phyloP scores from a whole-genome alignment of 139 green algal species.

The Diplosphaera chodatii region DNA sequence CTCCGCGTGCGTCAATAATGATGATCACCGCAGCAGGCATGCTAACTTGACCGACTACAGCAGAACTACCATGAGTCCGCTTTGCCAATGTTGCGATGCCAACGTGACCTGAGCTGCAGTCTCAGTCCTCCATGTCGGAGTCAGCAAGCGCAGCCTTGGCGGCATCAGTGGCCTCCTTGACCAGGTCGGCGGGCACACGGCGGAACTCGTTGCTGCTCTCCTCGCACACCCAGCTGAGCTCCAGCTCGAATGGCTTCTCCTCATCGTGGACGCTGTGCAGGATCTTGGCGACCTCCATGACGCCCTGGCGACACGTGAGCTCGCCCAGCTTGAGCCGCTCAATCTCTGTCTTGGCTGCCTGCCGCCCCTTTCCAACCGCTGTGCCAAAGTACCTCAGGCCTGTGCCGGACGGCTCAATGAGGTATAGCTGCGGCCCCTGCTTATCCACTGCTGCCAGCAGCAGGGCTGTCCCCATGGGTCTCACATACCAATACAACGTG shows the following conservation, averaged over 20 bases:
- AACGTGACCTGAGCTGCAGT: no score
- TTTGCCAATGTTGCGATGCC: no score
- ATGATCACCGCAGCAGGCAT: no score
- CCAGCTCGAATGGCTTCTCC: constrained; percentile 97
- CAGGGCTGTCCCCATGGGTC: constrained; percentile 73
- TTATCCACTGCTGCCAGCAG: constrained; percentile 80
- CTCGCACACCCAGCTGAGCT: constrained; percentile 95
- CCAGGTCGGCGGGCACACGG: constrained; percentile 68
- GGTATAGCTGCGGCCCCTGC: constrained; percentile 82
- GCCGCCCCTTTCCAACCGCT: constrained; percentile 92
- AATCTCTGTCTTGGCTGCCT: constrained; percentile 95
- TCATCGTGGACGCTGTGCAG: constrained; percentile 92
- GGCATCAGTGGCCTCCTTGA: constrained; percentile 53
- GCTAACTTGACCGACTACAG: no score
- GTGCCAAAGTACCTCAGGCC: constrained; percentile 79
- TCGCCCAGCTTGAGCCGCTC: constrained; percentile 93
- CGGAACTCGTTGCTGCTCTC: constrained; percentile 70
- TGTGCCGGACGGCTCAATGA: constrained; percentile 82
- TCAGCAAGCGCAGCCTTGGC: constrained; percentile 83
- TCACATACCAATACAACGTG: constrained; percentile 93
- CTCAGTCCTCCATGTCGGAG: constrained; percentile 86
- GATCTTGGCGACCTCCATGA: constrained; percentile 91
- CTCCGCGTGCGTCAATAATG: no score
- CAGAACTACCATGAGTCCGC: no score
- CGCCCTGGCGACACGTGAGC: constrained; percentile 80